Base-by-base conservation (phyloP, 768 basidiomycete genomes). In the Calocybe gangraenosa region DNA sequence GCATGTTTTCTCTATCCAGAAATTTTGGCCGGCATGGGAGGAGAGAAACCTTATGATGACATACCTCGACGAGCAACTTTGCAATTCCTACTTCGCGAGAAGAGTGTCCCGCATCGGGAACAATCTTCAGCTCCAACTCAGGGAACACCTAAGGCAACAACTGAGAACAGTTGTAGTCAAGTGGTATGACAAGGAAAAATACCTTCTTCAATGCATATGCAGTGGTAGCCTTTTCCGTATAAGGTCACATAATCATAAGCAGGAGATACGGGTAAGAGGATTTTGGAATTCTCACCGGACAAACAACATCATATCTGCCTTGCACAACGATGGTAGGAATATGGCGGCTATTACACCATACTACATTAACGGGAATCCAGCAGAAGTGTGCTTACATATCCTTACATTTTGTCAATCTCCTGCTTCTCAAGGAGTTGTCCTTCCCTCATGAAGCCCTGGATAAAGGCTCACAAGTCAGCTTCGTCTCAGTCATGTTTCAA, bases 231-330 rank as follows among this genome's bases (percentile, higher is more conserved):
- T 87, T 8, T 21, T 43, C 9, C 23, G 6, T 9, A 19, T 15
- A n/a, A 18, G 17, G 18, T 18, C 42, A 11, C 19, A 11, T 28
- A 6, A 11, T 11, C 6, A 6, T 11, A 28, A 11, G 11, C 25
- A 28, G 25, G 25, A n/a, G n/a, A 28, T 28, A 11, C 5, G 25
- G 25, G 25, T 11, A 28, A 28, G 25, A n/a, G n/a, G n/a, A n/a
- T n/a, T 28, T 11, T 28, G 14, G n/a, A 2, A 34, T 34, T 52
- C 77, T 30, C 65, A 91, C 84, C 8, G 92, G 88, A 59, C 92
- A 96, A 37, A 96, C 78, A 11, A 88, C 79, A 55, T 94, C 92
- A 56, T 94, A 94, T 64, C 92, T 74, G 31, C 91, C 90, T 69
- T 93, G 91, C 3, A 92, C 76, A 32, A 89, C 76, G 40, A 85